Evolutionary conservation across 2,329 filamentous ascomycete species (phyloP).

Genomic region (Calonectria ilicicola): DNA sequence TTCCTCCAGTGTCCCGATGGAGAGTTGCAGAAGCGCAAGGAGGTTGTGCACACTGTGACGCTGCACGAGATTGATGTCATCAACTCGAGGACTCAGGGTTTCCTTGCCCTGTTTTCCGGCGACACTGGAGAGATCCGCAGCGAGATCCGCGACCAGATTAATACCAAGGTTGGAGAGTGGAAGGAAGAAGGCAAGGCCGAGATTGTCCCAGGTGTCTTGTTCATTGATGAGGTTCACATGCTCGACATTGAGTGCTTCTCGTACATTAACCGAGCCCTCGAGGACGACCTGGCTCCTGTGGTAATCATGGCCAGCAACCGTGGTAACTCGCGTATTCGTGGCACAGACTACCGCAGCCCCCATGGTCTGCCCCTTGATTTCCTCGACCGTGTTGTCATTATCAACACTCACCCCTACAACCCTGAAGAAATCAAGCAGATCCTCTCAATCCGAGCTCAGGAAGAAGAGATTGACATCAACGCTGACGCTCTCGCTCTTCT

Average conservation of each 20-base stretch:
- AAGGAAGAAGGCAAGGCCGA: slow-evolving; percentile 99
- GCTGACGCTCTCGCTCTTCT: slow-evolving; percentile 91
- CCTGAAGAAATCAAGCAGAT: slow-evolving; percentile 92
- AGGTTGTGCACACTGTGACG: slow-evolving; percentile 96
- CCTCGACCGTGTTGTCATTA: slow-evolving; percentile 94
- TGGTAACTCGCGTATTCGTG: slow-evolving; percentile 89
- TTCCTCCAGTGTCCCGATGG: slow-evolving; percentile 98
- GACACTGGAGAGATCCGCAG: slow-evolving; percentile 98
- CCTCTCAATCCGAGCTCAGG: slow-evolving; percentile 89
- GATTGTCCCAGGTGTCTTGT: slow-evolving; percentile 95
- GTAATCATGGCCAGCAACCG: slow-evolving; percentile 99
- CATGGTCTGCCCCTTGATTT: slow-evolving; percentile 97
- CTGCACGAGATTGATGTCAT: slow-evolving; percentile 99
- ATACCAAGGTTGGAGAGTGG: slow-evolving; percentile 99
- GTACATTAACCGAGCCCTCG: slow-evolving; percentile 96
- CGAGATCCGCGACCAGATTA: slow-evolving; percentile 98
- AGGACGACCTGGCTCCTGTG: slow-evolving; percentile 93
- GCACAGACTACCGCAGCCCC: slow-evolving; percentile 92
- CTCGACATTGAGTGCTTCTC: slow-evolving; percentile 99
- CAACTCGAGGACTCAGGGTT: slow-evolving; percentile 98
- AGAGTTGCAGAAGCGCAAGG: slow-evolving; percentile 95
- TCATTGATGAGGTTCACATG: slow-evolving; percentile 99
- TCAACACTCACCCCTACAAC: slow-evolving; percentile 89
- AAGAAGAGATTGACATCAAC: slow-evolving; percentile 94
- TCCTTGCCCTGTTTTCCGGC: slow-evolving; percentile 95